Conservation (phyloP, 1,139 yeast species). For the Meyerozyma sp. region DNA sequence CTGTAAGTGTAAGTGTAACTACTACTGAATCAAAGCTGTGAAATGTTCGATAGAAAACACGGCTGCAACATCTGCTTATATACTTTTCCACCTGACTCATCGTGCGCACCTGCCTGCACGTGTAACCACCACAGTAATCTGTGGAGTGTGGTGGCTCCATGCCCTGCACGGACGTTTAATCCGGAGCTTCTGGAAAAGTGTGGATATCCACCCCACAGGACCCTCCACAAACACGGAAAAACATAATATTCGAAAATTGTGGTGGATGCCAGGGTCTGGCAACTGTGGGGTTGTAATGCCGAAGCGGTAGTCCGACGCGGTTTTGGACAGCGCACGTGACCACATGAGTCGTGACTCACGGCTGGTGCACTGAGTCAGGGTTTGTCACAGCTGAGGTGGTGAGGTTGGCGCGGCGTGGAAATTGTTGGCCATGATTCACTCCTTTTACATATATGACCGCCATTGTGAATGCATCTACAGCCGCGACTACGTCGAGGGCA, state of each 20-base stretch:
- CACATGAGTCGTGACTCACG: neutral
- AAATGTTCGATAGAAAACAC: neutral
- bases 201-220: neutral
- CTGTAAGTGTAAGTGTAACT: too few species aligned
- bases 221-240: neutral
- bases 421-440: slow-evolving; percentile 41
- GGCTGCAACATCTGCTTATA: neutral
- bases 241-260: neutral
- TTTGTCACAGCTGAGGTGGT: neutral
- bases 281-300: neutral
- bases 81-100: neutral
- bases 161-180: neutral
- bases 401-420: neutral
- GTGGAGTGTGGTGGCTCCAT: slow-evolving; percentile 1
- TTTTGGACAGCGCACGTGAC: neutral
- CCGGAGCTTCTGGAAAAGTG: neutral
- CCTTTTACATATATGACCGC: slow-evolving; percentile 85
- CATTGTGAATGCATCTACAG: slow-evolving; percentile 79
- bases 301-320: neutral
- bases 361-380: neutral
- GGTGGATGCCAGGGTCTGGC: neutral
- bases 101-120: neutral
- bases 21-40: neutral
- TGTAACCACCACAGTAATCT: slow-evolving; percentile 1
- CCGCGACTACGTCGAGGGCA: slow-evolving; percentile 51